Evolutionary conservation across 495 filamentous ascomycete genomes (phyloP).

Genomic region (Achaetomiella virescens): DNA sequence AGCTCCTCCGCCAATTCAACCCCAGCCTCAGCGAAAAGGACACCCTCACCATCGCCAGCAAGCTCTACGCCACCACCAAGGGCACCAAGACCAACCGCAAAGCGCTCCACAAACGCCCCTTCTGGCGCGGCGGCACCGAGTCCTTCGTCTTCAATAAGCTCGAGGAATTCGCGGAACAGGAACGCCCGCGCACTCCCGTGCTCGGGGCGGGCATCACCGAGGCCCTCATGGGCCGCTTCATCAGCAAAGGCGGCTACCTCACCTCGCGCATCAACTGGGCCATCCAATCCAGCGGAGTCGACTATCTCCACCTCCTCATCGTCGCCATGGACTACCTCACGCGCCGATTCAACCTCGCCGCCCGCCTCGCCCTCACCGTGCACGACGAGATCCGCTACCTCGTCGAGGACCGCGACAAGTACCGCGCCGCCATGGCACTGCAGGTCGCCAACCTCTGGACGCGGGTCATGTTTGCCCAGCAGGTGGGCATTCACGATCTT

Average conservation of each 20-base stretch:
- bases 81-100: constrained; percentile 68
- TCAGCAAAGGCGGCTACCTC: constrained; percentile 88
- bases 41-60: constrained; percentile 66
- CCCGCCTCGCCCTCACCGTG: constrained; percentile 85
- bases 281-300: constrained; percentile 93
- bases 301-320: constrained; percentile 94
- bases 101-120: constrained; percentile 60
- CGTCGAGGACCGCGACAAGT: constrained; percentile 78
- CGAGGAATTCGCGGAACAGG: constrained; percentile 95
- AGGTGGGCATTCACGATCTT: constrained; percentile 91
- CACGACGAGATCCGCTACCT: constrained; percentile 98
- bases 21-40: constrained; percentile 69
- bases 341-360: constrained; percentile 75
- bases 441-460: constrained; percentile 97
- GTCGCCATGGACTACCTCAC: constrained; percentile 91
- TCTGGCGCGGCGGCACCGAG: constrained; percentile 96
- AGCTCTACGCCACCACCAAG: constrained; percentile 85
- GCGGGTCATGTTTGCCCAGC: constrained; percentile 90
- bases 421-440: constrained; percentile 81
- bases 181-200: constrained; percentile 82
- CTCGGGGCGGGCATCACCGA: constrained; percentile 97
- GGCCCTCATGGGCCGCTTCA: constrained; percentile 78
- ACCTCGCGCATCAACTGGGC: constrained; percentile 98
- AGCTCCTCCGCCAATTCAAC: constrained; percentile 88
- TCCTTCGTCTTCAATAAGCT: constrained; percentile 97